Conservation (phyloP, 2,329 filamentous ascomycete species). For the Epichloe gansuensis region DNA sequence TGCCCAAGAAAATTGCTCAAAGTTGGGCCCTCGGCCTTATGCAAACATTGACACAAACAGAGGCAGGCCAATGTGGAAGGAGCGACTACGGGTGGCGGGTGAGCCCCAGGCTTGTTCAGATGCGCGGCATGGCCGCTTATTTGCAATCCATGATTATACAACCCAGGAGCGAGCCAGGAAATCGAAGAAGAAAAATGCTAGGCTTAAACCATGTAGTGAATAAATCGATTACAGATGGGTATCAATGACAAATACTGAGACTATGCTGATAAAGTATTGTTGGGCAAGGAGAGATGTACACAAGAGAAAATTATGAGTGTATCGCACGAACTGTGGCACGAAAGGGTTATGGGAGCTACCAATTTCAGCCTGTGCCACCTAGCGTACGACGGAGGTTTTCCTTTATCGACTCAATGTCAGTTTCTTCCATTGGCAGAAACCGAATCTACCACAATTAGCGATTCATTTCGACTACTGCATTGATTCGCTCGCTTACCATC, state of each 20-base stretch:
- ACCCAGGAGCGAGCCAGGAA: neutral
- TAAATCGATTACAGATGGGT: neutral
- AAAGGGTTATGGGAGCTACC: neutral
- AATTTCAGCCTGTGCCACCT: constrained; percentile 17
- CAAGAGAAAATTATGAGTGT: neutral
- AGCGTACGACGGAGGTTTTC: constrained; percentile 44
- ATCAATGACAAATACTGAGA: constrained; percentile 3
- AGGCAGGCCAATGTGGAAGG: constrained; percentile 1
- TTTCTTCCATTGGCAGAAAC: constrained; percentile 51
- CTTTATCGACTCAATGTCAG: constrained; percentile 44
- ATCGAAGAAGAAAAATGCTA: neutral
- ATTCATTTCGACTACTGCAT: neutral
- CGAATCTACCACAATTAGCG: constrained; percentile 37
- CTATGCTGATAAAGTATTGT: neutral
- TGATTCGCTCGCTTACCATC: constrained; percentile 43
- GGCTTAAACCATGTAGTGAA: neutral
- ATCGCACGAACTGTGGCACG: neutral
- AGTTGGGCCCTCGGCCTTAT: neutral
- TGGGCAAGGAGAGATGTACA: neutral
- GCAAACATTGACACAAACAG: neutral
- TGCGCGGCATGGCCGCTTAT: neutral
- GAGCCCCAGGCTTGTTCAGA: neutral
- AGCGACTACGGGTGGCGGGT: neutral
- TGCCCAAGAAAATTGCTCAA: neutral
- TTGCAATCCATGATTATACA: neutral